Conservation (phyloP, 345 rosid species). For the Erodium maritimum region DNA sequence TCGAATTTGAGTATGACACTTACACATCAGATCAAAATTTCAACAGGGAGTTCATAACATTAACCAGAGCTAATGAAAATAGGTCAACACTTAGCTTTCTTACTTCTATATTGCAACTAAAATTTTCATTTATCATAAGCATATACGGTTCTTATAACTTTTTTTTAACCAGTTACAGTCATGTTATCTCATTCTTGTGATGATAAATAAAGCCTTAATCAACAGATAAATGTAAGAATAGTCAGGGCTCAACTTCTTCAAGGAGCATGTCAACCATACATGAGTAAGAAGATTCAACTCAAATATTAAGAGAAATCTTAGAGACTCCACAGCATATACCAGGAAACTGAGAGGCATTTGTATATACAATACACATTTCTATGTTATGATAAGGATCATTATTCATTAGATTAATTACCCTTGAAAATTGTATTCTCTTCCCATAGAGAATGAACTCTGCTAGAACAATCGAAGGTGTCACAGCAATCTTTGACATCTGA, state of each 20-base stretch:
- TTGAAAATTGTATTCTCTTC: conserved; percentile 59
- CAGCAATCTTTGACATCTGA: conserved; percentile 95
- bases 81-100: neutral
- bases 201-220: neutral
- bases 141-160: neutral
- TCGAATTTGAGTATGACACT: too few species aligned
- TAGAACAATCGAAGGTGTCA: conserved; percentile 85
- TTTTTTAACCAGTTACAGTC: neutral
- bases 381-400: neutral
- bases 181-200: neutral
- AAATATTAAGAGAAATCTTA: too few species aligned
- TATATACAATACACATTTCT: neutral
- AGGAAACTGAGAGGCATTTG: too few species aligned
- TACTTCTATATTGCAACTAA: neutral
- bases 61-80: neutral
- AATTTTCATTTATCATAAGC: neutral
- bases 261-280: neutral
- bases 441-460: conserved; percentile 70
- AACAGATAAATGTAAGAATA: neutral
- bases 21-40: too few species aligned
- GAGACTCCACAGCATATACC: too few species aligned
- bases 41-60: neutral
- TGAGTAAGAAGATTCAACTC: neutral
- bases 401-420: too few species aligned
- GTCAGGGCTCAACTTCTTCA: neutral